Conservation (phyloP, 2,329 filamentous ascomycete genomes). For the Exophiala alcalophila region DNA sequence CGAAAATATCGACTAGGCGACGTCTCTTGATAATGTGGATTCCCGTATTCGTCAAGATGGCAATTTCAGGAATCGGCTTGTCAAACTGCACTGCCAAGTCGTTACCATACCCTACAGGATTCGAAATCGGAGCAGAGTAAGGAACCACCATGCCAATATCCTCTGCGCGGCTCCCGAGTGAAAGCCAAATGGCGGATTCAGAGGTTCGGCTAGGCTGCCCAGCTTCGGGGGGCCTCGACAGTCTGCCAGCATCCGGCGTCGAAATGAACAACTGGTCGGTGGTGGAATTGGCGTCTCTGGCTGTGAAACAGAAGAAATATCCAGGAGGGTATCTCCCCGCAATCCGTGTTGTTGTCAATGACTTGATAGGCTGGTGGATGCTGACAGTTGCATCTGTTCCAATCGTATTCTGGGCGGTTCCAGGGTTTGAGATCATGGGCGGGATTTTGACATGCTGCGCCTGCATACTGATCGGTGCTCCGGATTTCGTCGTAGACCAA, state of each 20-base stretch:
- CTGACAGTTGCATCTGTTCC: slow-evolving; percentile 38
- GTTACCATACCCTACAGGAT: slow-evolving; percentile 82
- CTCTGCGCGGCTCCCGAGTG: slow-evolving; percentile 69
- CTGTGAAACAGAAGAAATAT: slow-evolving; percentile 83
- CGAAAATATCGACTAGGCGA: slow-evolving; percentile 88
- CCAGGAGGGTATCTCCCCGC: slow-evolving; percentile 70
- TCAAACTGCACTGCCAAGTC: slow-evolving; percentile 97
- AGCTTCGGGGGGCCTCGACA: slow-evolving; percentile 57
- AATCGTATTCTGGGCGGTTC: slow-evolving; percentile 30
- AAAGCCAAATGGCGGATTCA: slow-evolving; percentile 78
- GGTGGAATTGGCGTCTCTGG: slow-evolving; percentile 57
- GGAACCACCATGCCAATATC: slow-evolving; percentile 74
- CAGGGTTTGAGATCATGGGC: slow-evolving; percentile 49
- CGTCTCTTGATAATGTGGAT: slow-evolving; percentile 81
- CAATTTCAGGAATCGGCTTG: slow-evolving; percentile 74
- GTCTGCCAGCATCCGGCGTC: slow-evolving; percentile 82
- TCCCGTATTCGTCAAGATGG: slow-evolving; percentile 85
- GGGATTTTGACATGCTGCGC: slow-evolving; percentile 96
- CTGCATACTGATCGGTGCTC: slow-evolving; percentile 89
- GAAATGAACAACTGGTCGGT: slow-evolving; percentile 75
- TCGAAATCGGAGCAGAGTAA: slow-evolving; percentile 65
- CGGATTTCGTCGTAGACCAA: slow-evolving; percentile 57
- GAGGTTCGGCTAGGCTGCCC: slow-evolving; percentile 60
- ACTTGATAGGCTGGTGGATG: slow-evolving; percentile 50
- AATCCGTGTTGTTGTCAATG: slow-evolving; percentile 41